Percentiles rank a stretch among this genome's conserved stretches.
These are phyloP conservation scores for Teratosphaeria viscida DNA, from an alignment of 2,329 filamentous ascomycete genomes.

Conservation along the genomic window DNA sequence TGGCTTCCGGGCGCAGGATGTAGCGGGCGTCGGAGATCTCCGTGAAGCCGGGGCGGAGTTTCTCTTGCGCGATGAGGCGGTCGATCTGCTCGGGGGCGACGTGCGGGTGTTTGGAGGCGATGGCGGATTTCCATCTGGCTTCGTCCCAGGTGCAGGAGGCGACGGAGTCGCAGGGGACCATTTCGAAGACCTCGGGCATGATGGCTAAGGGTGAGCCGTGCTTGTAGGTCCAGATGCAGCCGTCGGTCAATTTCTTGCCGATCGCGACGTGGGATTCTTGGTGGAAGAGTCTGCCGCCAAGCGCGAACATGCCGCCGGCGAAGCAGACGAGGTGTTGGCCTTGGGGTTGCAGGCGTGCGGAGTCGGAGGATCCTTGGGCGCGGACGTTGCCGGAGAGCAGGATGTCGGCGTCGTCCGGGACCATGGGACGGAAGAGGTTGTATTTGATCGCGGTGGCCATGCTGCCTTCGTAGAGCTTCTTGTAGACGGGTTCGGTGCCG, in stretches of 20 bases:
- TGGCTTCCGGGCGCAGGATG: constrained; percentile 45
- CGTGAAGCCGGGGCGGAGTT: constrained; percentile 35
- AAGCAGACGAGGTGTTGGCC: constrained; percentile 51
- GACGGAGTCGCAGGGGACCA: constrained; percentile 38
- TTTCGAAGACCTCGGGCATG: constrained; percentile 50
- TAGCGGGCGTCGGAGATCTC: constrained; percentile 35
- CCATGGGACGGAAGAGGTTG: constrained; percentile 41
- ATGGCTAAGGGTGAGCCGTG: constrained; percentile 43
- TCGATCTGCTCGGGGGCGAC: constrained; percentile 6
- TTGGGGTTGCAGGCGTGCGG: constrained; percentile 30
- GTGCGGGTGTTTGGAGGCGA: constrained; percentile 17
- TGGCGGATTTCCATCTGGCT: constrained; percentile 37
- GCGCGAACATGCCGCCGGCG: constrained; percentile 51
- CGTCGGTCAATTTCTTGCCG: constrained; percentile 47
- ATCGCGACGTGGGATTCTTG: constrained; percentile 45
- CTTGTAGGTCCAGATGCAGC: constrained; percentile 54
- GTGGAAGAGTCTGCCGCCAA: constrained; percentile 48
- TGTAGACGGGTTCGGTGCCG: constrained; percentile 36
- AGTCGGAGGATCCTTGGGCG: neutral
- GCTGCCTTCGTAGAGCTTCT: constrained; percentile 46
- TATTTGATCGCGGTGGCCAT: constrained; percentile 34
- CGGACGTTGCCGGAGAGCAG: constrained; percentile 36
- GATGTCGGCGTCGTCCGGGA: constrained; percentile 35
- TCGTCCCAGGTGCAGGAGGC: constrained; percentile 44
- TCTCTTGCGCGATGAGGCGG: constrained; percentile 27